A percentile compares a stretch with the other conserved stretches of the same genome.
Evolutionary conservation across 371 early-diverging fungal genomes (phyloP).

Genomic region (Apophysomyces ossiformis): DNA sequence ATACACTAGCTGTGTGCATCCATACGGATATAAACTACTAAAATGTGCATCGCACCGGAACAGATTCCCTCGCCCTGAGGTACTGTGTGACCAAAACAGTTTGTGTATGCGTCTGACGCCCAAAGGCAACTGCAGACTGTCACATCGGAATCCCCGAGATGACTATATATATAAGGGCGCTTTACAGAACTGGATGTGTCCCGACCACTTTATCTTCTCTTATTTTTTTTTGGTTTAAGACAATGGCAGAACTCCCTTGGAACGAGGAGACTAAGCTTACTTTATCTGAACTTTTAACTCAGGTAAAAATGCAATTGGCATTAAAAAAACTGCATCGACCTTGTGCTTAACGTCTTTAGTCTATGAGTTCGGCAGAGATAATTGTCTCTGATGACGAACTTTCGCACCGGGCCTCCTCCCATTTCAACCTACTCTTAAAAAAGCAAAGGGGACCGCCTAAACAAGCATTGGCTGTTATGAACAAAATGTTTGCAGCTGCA

Average conservation of each 20-base stretch:
- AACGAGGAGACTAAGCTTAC: slow-evolving; percentile 21
- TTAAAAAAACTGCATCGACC: neutral
- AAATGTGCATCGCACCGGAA: no score
- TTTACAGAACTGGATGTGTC: neutral
- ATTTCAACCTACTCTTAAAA: slow-evolving; percentile 25
- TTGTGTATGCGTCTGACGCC: no score
- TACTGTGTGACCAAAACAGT: no score
- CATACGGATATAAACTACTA: no score
- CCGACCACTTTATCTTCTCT: neutral
- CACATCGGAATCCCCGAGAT: no score
- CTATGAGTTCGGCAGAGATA: slow-evolving; percentile 20
- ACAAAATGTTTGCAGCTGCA: slow-evolving; percentile 44
- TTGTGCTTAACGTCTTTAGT: slow-evolving; percentile 5
- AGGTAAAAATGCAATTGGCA: slow-evolving; percentile 7
- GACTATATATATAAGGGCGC: no score
- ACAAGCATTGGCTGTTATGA: slow-evolving; percentile 13
- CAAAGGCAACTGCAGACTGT: no score
- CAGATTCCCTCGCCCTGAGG: no score
- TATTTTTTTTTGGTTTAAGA: neutral
- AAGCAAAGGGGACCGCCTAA: slow-evolving; percentile 11
- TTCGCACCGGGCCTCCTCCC: slow-evolving; percentile 14
- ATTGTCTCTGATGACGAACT: slow-evolving; percentile 17
- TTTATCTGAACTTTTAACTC: slow-evolving; percentile 18
- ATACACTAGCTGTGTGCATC: no score
- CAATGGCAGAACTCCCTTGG: slow-evolving; percentile 15